Evolutionary conservation across 179 eudicot species (phyloP).

Genomic region (Spergularia azorica): DNA sequence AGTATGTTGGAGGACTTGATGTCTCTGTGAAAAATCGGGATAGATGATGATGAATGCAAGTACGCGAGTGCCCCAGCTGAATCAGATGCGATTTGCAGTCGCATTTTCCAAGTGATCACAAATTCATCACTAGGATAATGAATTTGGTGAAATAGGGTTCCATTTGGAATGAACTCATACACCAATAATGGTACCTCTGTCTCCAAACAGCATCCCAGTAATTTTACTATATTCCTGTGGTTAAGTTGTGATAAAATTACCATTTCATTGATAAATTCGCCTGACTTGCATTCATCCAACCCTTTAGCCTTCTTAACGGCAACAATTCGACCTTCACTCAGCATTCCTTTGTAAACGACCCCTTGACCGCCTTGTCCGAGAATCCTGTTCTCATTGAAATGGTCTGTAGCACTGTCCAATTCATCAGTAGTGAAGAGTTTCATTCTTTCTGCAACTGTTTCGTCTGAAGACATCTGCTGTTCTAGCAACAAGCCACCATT

Average conservation of each 20-base stretch:
- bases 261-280: conserved; percentile 61
- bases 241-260: conserved; percentile 51
- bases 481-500: conserved; percentile 45
- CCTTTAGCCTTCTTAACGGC: conserved; percentile 50
- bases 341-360: conserved; percentile 54
- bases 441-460: conserved; percentile 34
- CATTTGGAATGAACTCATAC: conserved; percentile 52
- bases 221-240: conserved; percentile 55
- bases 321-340: conserved; percentile 46
- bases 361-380: conserved; percentile 75
- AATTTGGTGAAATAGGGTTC: conserved; percentile 44
- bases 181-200: conserved; percentile 48
- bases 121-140: conserved; percentile 39
- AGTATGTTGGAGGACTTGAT: conserved; percentile 49
- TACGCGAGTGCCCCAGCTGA: conserved; percentile 40
- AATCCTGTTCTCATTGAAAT: conserved; percentile 41
- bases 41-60: conserved; percentile 36
- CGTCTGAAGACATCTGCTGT: conserved; percentile 34
- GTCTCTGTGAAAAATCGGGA: conserved; percentile 41
- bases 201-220: conserved; percentile 62
- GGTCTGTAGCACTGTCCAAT: conserved; percentile 52
- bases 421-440: conserved; percentile 46
- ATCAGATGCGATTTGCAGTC: conserved; percentile 42
- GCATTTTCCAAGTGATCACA: conserved; percentile 41
- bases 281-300: conserved; percentile 33